phyloP scores from a whole-genome alignment of 192 early-diverging fungal species.

The Backusella sp. region DNA sequence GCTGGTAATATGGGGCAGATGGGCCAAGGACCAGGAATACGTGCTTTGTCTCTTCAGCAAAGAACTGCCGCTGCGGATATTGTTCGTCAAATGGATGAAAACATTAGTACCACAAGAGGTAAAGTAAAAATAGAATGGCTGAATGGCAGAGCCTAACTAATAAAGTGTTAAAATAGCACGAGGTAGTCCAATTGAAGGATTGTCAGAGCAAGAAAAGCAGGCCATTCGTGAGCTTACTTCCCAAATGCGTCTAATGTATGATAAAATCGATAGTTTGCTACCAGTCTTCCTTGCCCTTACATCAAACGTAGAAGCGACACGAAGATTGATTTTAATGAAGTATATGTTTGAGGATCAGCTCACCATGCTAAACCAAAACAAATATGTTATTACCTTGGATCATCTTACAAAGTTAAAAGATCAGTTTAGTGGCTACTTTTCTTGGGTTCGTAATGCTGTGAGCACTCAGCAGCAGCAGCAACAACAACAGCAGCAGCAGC shows the following conservation, averaged over 20 bases:
- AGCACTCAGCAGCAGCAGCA: background rate
- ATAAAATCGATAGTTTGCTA: constrained; percentile 47
- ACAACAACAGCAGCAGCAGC: background rate
- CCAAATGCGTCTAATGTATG: constrained; percentile 42
- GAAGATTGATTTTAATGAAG: constrained; percentile 49
- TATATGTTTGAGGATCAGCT: constrained; percentile 55
- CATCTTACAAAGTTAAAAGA: constrained; percentile 47
- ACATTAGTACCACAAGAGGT: constrained; percentile 43
- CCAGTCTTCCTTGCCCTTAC: constrained; percentile 49
- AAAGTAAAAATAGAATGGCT: constrained; percentile 17
- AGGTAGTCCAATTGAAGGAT: constrained; percentile 26
- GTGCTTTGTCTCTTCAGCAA: constrained; percentile 16
- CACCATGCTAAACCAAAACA: constrained; percentile 38
- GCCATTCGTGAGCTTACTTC: constrained; percentile 39
- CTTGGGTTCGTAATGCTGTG: constrained; percentile 43
- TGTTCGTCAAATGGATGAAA: constrained; percentile 41
- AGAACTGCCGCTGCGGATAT: constrained; percentile 31
- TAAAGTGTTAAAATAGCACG: background rate
- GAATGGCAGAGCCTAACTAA: background rate
- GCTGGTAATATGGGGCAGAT: background rate
- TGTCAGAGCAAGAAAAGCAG: constrained; percentile 43
- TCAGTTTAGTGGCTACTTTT: constrained; percentile 45
- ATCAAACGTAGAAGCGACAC: constrained; percentile 43
- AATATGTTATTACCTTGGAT: constrained; percentile 45
- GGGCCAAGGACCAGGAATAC: background rate